These are phyloP conservation scores for Neurospora sp. DNA, from an alignment of 495 filamentous ascomycete genomes.

Conservation along the genomic window DNA sequence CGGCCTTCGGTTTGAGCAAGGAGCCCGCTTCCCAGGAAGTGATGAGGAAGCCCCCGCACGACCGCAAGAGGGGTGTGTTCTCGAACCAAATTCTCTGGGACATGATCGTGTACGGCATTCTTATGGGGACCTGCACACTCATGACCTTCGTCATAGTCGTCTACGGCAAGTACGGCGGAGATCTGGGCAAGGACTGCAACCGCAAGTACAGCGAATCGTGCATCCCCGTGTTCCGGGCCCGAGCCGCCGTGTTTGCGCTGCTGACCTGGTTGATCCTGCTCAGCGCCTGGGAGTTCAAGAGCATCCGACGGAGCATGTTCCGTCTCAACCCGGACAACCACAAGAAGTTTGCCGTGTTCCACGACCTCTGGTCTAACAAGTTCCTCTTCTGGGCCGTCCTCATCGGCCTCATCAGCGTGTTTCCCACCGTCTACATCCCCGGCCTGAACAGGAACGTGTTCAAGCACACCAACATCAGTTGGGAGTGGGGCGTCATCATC, in stretches of 20 bases:
- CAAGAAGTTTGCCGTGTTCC: slow-evolving; percentile 44
- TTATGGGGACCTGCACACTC: slow-evolving; percentile 59
- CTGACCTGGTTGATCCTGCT: slow-evolving; percentile 66
- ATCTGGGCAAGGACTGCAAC: slow-evolving; percentile 61
- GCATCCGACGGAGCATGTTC: slow-evolving; percentile 60
- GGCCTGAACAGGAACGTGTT: slow-evolving; percentile 58
- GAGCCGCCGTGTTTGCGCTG: slow-evolving; percentile 66
- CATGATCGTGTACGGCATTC: slow-evolving; percentile 62
- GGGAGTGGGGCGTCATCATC: slow-evolving; percentile 61
- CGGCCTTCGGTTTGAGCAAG: slow-evolving; percentile 64
- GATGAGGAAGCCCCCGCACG: slow-evolving; percentile 61
- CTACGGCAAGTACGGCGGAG: slow-evolving; percentile 46
- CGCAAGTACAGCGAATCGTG: slow-evolving; percentile 43
- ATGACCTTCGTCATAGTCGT: slow-evolving; percentile 59
- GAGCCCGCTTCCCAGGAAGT: slow-evolving; percentile 58
- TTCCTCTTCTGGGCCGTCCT: slow-evolving; percentile 69
- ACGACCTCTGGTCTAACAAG: slow-evolving; percentile 57
- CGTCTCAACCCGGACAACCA: slow-evolving; percentile 48
- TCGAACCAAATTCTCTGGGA: slow-evolving; percentile 58
- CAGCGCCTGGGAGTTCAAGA: slow-evolving; percentile 67
- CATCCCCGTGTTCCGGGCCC: slow-evolving; percentile 59
- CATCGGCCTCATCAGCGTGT: slow-evolving; percentile 55
- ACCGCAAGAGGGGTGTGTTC: slow-evolving; percentile 58
- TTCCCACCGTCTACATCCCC: slow-evolving; percentile 66
- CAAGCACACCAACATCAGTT: slow-evolving; percentile 61